phyloP scores from a whole-genome alignment of 208 protist genomes.

The Naegleria lovaniensis region DNA sequence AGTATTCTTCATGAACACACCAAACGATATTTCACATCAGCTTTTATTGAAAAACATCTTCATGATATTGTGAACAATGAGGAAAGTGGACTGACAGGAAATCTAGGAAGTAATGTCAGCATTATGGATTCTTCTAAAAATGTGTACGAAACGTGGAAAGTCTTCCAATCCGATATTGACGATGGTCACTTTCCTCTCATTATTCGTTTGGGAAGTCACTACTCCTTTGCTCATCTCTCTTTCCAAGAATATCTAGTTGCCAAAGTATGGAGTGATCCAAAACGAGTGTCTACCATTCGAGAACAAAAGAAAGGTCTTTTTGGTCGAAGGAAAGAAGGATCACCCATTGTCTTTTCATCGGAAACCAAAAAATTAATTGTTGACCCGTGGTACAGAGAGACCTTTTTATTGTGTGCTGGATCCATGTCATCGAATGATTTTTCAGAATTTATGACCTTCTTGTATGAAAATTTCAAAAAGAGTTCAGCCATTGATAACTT shows the following conservation, averaged over 20 bases:
- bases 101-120: not conserved
- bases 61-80: not conserved
- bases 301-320: not conserved
- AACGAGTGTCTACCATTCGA: not conserved
- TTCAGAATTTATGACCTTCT: not conserved
- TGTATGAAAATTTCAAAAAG: not conserved
- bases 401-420: constrained; percentile 7
- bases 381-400: constrained; percentile 19
- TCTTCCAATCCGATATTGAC: not conserved
- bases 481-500: not conserved
- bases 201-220: not conserved
- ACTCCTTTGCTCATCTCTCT: not conserved
- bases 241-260: constrained; percentile 15
- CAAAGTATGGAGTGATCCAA: not conserved
- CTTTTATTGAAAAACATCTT: not conserved
- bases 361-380: not conserved
- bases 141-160: not conserved
- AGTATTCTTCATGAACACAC: not conserved
- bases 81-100: not conserved
- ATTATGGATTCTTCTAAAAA: not conserved
- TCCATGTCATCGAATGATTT: not conserved
- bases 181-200: not conserved
- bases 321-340: not conserved
- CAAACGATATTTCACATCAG: not conserved
- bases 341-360: not conserved